Conservation (phyloP, 2,329 filamentous ascomycete species). For the Teratosphaeria nubilosa region DNA sequence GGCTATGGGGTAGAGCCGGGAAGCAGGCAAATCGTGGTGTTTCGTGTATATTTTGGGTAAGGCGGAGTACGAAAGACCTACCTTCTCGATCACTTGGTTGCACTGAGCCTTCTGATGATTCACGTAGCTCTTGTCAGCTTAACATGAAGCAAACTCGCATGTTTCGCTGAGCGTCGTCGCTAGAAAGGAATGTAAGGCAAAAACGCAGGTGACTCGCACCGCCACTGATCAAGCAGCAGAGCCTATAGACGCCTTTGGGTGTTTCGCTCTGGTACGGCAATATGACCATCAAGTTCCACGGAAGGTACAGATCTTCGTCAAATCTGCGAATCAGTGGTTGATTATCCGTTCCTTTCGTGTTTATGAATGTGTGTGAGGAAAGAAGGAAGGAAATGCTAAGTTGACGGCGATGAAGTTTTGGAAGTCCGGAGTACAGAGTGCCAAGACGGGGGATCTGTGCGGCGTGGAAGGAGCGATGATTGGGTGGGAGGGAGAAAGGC, state of each 20-base stretch:
- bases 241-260: conserved; percentile 15
- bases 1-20: conserved; percentile 35
- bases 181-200: conserved; percentile 12
- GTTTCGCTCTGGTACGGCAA: conserved; percentile 18
- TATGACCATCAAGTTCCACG: conserved; percentile 20
- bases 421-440: neutral
- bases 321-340: conserved; percentile 15
- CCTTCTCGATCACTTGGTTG: neutral
- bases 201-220: conserved; percentile 18
- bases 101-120: neutral
- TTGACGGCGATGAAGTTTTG: neutral
- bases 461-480: neutral
- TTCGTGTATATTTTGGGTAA: neutral
- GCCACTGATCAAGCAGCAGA: conserved; percentile 14
- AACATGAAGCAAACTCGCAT: neutral
- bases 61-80: neutral
- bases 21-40: conserved; percentile 43
- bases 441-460: neutral
- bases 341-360: conserved; percentile 18
- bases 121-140: too few species aligned
- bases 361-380: conserved; percentile 15
- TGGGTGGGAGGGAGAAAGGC: neutral
- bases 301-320: neutral
- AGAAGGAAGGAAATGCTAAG: conserved; percentile 3
- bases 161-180: neutral